Conservation (phyloP, 2,329 filamentous ascomycete species). For the Talaromyces rugulosus region DNA sequence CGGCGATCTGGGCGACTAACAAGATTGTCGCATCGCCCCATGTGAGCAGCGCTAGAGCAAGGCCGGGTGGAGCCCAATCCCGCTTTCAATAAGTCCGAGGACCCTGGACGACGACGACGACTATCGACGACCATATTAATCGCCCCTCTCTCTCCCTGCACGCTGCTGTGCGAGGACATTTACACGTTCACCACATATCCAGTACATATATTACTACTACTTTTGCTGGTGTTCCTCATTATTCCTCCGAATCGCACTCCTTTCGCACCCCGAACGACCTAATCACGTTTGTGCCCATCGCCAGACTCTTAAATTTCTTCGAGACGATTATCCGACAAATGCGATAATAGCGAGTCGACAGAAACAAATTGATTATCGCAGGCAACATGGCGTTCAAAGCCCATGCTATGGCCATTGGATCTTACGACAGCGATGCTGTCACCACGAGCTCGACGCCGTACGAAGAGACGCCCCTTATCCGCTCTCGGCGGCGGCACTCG, state of each 20-base stretch:
- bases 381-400: slow-evolving; percentile 35
- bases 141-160: neutral
- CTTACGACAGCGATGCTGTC: slow-evolving; percentile 24
- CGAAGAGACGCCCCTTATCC: slow-evolving; percentile 31
- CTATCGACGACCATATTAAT: neutral
- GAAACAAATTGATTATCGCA: neutral
- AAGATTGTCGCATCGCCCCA: neutral
- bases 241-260: neutral
- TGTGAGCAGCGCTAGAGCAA: neutral
- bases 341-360: neutral
- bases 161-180: neutral
- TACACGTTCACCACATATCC: neutral
- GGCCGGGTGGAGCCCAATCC: neutral
- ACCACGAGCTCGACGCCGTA: slow-evolving; percentile 26
- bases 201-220: neutral
- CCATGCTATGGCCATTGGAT: slow-evolving; percentile 37
- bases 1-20: neutral
- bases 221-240: neutral
- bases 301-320: neutral
- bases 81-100: neutral
- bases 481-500: slow-evolving; percentile 41
- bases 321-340: neutral
- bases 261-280: neutral
- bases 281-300: neutral
- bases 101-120: neutral